Conservation (phyloP, 176 grass and related monocot genomes). For the Oropetium thomaeum region DNA sequence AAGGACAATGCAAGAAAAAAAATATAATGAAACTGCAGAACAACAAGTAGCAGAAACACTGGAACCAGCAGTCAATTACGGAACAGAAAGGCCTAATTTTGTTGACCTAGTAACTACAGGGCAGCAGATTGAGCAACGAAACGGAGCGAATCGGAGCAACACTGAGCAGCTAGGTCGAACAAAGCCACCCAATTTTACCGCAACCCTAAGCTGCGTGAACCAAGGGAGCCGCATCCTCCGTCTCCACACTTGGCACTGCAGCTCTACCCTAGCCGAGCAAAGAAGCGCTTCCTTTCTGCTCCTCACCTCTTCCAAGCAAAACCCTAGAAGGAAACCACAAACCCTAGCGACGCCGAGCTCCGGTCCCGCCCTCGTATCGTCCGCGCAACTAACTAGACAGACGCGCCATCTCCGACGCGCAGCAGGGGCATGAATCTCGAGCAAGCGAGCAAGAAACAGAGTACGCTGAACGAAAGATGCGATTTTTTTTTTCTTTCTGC, state of each 20-base stretch:
- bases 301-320: not conserved
- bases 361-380: not conserved
- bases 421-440: not conserved
- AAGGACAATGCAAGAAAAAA: not conserved
- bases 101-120: not conserved
- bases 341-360: slow-evolving; percentile 34
- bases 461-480: not conserved
- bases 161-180: not conserved
- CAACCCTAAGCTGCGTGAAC: not conserved
- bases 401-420: not conserved
- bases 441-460: not conserved
- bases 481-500: not conserved
- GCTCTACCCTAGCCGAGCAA: not conserved
- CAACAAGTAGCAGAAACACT: not conserved
- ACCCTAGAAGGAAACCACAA: slow-evolving; percentile 7
- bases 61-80: not conserved
- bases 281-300: not conserved
- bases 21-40: not conserved
- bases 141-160: not conserved
- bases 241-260: not conserved
- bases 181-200: not conserved
- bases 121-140: not conserved
- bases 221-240: not conserved
- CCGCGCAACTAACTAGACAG: not conserved
- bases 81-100: not conserved